A percentile compares a stretch with the other conserved stretches of the same genome.
Evolutionary conservation across 192 early-diverging fungal species (phyloP).

Genomic region (Linnemannia schmuckeri): DNA sequence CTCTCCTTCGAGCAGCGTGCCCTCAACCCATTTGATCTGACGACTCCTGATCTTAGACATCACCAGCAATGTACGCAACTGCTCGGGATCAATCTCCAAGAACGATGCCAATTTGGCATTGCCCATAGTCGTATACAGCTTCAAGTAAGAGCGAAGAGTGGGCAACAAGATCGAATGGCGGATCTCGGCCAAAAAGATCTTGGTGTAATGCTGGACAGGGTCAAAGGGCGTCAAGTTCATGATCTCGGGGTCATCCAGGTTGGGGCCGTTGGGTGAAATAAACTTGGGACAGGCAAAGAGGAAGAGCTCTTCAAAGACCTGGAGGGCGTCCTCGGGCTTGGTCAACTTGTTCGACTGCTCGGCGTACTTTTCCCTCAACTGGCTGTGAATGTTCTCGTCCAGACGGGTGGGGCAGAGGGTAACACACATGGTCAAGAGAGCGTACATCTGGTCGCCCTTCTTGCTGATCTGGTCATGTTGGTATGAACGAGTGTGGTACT

Average conservation of each 20-base stretch:
- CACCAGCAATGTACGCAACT: constrained; percentile 88
- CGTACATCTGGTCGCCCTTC: constrained; percentile 97
- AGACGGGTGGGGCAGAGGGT: constrained; percentile 92
- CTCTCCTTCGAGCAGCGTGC: constrained; percentile 88
- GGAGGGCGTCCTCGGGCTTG: constrained; percentile 81
- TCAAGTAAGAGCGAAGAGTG: constrained; percentile 93
- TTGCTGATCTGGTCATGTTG: constrained; percentile 93
- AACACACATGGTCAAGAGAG: constrained; percentile 90
- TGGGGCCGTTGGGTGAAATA: constrained; percentile 89
- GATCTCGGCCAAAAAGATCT: constrained; percentile 90
- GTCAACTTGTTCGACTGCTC: constrained; percentile 84
- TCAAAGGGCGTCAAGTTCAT: constrained; percentile 57
- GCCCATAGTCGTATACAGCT: constrained; percentile 94
- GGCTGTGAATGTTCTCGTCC: constrained; percentile 92
- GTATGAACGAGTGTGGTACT: constrained; percentile 93
- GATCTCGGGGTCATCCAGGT: constrained; percentile 76
- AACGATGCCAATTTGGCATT: constrained; percentile 90
- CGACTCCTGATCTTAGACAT: constrained; percentile 95
- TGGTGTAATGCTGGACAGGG: constrained; percentile 85
- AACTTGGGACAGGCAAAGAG: constrained; percentile 95
- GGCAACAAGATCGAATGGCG: constrained; percentile 86
- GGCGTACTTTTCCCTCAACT: constrained; percentile 92
- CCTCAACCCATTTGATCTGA: constrained; percentile 86
- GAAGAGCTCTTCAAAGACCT: constrained; percentile 91
- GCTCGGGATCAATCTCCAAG: constrained; percentile 84